Evolutionary conservation across 1,284 basidiomycete species (phyloP).

Genomic region (Rhodotorula glutinis): DNA sequence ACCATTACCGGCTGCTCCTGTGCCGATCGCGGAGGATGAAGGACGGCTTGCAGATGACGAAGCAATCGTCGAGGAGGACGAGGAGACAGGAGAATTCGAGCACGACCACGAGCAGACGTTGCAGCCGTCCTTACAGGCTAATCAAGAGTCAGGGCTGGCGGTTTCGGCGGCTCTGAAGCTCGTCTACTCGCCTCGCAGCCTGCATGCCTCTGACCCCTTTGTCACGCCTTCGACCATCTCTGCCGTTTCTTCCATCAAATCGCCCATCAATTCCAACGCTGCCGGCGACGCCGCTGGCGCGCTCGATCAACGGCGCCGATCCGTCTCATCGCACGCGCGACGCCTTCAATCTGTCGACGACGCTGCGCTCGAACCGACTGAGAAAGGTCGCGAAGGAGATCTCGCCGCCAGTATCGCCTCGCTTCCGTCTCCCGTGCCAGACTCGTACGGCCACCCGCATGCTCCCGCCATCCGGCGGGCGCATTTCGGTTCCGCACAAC

Average conservation of each 20-base stretch:
- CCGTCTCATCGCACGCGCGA: not conserved
- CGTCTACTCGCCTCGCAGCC: slow-evolving; percentile 14
- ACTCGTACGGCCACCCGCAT: not conserved
- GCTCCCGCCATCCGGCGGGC: not conserved
- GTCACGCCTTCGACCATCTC: too few species aligned
- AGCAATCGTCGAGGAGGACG: not conserved
- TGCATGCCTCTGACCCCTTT: not conserved
- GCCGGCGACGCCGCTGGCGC: not conserved
- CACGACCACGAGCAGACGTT: too few species aligned
- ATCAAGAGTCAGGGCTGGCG: not conserved
- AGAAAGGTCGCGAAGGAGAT: not conserved
- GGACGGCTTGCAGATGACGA: not conserved
- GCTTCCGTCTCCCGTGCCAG: not conserved
- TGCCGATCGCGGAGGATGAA: not conserved
- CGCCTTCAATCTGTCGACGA: not conserved
- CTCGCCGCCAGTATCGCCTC: not conserved
- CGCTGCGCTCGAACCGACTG: not conserved
- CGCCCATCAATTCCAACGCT: not conserved
- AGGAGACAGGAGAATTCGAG: not conserved
- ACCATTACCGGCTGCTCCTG: slow-evolving; percentile 7
- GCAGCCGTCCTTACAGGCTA: too few species aligned
- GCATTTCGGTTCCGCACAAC: not conserved
- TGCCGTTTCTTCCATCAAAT: not conserved
- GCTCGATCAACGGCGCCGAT: not conserved
- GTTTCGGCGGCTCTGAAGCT: slow-evolving; percentile 5